Base-by-base conservation (phyloP, 2,329 filamentous ascomycete species). In the Colletotrichum shisoi region DNA sequence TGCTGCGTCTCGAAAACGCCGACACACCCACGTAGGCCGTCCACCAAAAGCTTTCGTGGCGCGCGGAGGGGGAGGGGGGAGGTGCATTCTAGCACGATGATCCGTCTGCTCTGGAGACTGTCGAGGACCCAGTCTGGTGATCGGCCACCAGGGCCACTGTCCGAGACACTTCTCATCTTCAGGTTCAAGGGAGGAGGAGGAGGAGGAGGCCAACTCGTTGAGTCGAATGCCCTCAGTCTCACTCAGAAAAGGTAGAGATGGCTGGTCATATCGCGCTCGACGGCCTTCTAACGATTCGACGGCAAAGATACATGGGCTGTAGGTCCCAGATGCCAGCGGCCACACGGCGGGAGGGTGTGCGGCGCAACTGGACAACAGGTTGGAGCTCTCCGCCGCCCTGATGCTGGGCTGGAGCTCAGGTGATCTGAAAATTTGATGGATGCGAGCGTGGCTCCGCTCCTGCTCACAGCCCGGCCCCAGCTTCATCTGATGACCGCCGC, bases 351-450 rank as follows among this genome's bases (percentile, higher is more conserved):
- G 42, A 59, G 61, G 48, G 61, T 57, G 54, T 45, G 24, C 31
- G 39, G 60, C 64, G 53, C 64, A 67, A 63, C 60, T 59, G 45
- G 42, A 63, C 53, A 54, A 53, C 60, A 67, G 60, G 52, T 63
- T 24, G 62, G 31, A 62, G 57, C 63, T 63, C 53, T 67, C 59
- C 48, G 64, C 64, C 39, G 52, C 54, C 64, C 49, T 61, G 64
- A 54, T 59, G 54, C 54, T 59, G 54, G 56, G 46, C 61, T 67
- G 56, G 61, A 60, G 61, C 65, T 67, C 65, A 60, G 61, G 65
- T 67, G 65, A 64, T 56, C 65, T 60, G 62, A 67, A 67, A 64
- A 64, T 64, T 67, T 64, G 48, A 44, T 64, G 24, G 49, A 64
- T 59, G 65, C 27, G 54, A 67, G 65, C 54, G 61, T 64, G 49